A percentile compares a stretch with the other conserved stretches of the same genome.
Conservation (phyloP, 2,329 filamentous ascomycete species). For the Fusarium sp. region DNA sequence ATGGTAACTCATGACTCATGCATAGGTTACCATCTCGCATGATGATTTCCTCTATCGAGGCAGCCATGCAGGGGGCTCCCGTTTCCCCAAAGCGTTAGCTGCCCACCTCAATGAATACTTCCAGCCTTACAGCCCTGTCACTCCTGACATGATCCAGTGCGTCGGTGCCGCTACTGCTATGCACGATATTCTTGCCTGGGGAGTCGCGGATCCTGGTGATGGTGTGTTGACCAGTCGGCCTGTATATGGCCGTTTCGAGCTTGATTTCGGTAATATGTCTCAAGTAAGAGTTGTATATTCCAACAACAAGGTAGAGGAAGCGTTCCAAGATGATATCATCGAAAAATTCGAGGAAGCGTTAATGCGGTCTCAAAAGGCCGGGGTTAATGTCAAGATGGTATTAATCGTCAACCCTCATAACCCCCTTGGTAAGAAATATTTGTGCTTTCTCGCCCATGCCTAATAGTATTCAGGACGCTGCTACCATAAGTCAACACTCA, state of each 20-base stretch:
- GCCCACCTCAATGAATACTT: constrained; percentile 56
- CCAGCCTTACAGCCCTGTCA: constrained; percentile 48
- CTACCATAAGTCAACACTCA: constrained; percentile 58
- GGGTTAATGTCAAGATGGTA: constrained; percentile 58
- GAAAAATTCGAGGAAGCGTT: constrained; percentile 60
- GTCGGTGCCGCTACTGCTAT: constrained; percentile 55
- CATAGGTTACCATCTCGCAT: constrained; percentile 44
- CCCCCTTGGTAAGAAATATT: constrained; percentile 57
- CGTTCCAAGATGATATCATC: constrained; percentile 59
- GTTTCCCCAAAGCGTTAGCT: constrained; percentile 51
- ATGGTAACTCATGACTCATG: neutral
- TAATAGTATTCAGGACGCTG: constrained; percentile 52
- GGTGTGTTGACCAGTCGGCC: constrained; percentile 56
- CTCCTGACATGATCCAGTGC: constrained; percentile 50
- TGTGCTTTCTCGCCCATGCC: neutral
- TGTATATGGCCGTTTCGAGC: constrained; percentile 63
- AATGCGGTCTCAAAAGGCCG: constrained; percentile 50
- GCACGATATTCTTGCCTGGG: constrained; percentile 57
- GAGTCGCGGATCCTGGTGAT: constrained; percentile 54
- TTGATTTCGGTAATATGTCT: constrained; percentile 60
- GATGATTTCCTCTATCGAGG: constrained; percentile 54
- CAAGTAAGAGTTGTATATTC: constrained; percentile 60
- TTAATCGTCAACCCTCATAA: constrained; percentile 67
- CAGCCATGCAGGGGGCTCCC: constrained; percentile 52
- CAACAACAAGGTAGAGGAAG: constrained; percentile 57